These are phyloP conservation scores for Gossypium stocksii DNA, from an alignment of 345 rosid genomes.

Conservation along the genomic window DNA sequence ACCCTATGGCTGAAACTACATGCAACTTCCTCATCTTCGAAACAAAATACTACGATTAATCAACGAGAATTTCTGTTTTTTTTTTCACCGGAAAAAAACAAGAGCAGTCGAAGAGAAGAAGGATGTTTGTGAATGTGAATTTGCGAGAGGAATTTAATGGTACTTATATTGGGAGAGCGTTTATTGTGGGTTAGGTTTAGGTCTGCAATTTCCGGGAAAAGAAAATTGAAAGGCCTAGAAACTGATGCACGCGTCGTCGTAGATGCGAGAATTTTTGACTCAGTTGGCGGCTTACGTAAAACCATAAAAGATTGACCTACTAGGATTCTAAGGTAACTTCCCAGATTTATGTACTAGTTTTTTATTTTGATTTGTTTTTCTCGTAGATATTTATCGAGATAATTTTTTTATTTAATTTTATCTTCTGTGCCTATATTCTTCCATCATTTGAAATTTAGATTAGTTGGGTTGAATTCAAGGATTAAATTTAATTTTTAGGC, in stretches of 20 bases:
- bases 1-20: neutral
- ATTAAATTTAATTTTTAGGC: no score
- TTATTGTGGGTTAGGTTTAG: neutral
- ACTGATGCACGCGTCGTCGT: neutral
- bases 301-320: neutral
- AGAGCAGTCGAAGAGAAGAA: no score
- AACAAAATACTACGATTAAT: neutral
- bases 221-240: neutral
- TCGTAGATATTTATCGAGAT: neutral
- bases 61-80: neutral
- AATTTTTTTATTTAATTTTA: neutral
- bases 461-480: no score
- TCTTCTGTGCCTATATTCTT: no score
- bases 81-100: neutral
- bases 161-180: neutral
- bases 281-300: neutral
- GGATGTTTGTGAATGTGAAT: neutral
- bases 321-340: neutral
- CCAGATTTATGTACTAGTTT: neutral
- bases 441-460: no score
- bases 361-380: neutral
- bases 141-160: neutral
- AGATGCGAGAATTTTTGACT: neutral
- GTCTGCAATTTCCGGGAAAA: neutral
- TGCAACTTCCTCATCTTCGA: constrained; percentile 1